Evolutionary conservation across 2,329 filamentous ascomycete species (phyloP).

Genomic region (Cercospora nicotianae): DNA sequence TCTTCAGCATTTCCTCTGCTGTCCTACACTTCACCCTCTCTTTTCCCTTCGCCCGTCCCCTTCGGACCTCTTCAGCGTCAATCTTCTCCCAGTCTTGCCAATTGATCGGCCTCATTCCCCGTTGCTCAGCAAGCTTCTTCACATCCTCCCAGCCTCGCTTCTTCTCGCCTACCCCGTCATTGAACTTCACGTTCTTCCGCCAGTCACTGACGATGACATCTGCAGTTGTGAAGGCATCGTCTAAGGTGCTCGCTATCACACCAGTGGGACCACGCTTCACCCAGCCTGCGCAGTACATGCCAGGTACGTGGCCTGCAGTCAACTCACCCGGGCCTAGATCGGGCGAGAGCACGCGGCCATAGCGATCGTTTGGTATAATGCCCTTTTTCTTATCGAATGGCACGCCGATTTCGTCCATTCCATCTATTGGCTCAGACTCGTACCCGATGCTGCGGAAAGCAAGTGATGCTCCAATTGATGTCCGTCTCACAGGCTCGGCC

Average conservation of each 20-base stretch:
- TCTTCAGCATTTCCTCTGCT: slow-evolving; percentile 59
- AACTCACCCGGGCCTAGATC: slow-evolving; percentile 43
- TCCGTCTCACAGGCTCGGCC: slow-evolving; percentile 35
- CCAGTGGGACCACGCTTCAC: slow-evolving; percentile 93
- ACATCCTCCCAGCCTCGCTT: slow-evolving; percentile 75
- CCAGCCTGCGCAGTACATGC: slow-evolving; percentile 93
- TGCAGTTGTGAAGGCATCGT: slow-evolving; percentile 85
- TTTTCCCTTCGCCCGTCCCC: slow-evolving; percentile 69
- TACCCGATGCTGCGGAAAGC: slow-evolving; percentile 97
- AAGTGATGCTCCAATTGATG: slow-evolving; percentile 61
- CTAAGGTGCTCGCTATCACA: slow-evolving; percentile 94
- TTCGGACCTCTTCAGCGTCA: slow-evolving; percentile 71
- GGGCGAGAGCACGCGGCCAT: slow-evolving; percentile 66
- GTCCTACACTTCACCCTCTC: slow-evolving; percentile 67
- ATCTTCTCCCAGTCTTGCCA: slow-evolving; percentile 90
- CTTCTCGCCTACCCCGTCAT: slow-evolving; percentile 41
- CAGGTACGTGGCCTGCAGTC: slow-evolving; percentile 58
- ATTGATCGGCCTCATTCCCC: slow-evolving; percentile 63
- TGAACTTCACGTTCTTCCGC: slow-evolving; percentile 51
- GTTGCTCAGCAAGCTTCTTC: slow-evolving; percentile 57
- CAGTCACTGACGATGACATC: slow-evolving; percentile 83
- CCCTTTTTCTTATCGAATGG: slow-evolving; percentile 74
- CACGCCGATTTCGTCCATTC: slow-evolving; percentile 71
- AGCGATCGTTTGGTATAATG: slow-evolving; percentile 77
- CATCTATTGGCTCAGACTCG: slow-evolving; percentile 73